Conservation (phyloP, 176 grass and related monocot genomes). For the Ampelocalamus luodianensis region DNA sequence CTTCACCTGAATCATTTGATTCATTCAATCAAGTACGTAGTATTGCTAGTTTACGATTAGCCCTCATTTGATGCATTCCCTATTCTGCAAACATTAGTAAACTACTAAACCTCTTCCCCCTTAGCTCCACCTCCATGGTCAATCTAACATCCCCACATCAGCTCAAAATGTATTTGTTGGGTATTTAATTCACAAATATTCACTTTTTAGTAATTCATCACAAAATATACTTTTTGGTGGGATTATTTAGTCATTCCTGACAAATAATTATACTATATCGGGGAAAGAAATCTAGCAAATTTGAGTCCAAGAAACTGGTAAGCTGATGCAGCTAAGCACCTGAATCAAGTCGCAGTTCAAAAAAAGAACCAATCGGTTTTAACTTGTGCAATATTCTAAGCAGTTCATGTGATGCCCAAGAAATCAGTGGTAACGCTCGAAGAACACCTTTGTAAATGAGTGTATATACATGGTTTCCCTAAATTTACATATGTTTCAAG, state of each 20-base stretch:
- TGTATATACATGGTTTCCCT: background rate
- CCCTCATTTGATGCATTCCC: background rate
- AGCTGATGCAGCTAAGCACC: background rate
- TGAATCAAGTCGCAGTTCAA: background rate
- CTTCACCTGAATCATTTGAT: background rate
- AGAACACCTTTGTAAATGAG: background rate
- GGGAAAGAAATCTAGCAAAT: background rate
- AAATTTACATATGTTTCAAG: background rate
- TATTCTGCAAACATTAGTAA: background rate
- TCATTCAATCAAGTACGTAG: background rate
- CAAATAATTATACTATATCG: too few species aligned
- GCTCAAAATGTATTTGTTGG: background rate
- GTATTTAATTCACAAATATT: background rate
- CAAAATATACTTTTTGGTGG: background rate
- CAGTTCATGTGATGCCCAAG: background rate
- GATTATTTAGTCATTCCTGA: background rate
- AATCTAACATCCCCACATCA: background rate
- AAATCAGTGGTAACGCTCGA: background rate
- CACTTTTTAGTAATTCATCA: background rate
- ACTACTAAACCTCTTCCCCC: background rate
- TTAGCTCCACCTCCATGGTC: background rate
- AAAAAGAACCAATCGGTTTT: background rate
- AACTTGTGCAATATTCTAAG: background rate
- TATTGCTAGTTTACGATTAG: background rate
- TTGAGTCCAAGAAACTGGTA: background rate